Conservation (phyloP, 768 basidiomycete genomes). For the Cystofilobasidium ferigula region DNA sequence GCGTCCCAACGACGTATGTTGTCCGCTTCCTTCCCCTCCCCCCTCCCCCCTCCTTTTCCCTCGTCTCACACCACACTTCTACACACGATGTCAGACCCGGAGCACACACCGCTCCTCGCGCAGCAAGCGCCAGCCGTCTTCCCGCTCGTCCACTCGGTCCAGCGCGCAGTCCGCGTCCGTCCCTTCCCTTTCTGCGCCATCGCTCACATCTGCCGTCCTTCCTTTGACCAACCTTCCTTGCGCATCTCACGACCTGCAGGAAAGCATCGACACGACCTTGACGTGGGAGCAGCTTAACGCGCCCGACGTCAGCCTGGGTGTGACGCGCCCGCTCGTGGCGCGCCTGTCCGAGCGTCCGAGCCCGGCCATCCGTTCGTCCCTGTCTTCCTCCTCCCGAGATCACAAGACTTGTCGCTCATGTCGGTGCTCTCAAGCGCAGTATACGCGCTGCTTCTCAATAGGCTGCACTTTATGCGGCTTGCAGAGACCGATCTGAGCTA, state of each 20-base stretch:
- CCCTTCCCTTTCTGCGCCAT: background rate
- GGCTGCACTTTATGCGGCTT: slow-evolving; percentile 63
- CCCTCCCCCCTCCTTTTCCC: too few species aligned
- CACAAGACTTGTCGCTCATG: too few species aligned
- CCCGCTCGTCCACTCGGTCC: slow-evolving; percentile 5
- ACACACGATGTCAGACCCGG: too few species aligned
- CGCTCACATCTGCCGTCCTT: background rate
- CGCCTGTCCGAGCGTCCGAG: slow-evolving; percentile 66
- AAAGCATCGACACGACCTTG: slow-evolving; percentile 16
- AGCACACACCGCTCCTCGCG: slow-evolving; percentile 12
- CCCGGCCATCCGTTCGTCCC: slow-evolving; percentile 44
- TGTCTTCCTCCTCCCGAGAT: background rate
- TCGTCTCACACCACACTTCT: too few species aligned
- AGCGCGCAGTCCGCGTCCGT: background rate
- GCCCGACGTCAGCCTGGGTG: slow-evolving; percentile 64
- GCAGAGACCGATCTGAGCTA: slow-evolving; percentile 63
- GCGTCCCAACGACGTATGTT: too few species aligned
- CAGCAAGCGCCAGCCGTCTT: background rate
- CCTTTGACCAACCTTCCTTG: background rate
- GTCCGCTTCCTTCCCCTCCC: too few species aligned
- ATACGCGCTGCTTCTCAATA: slow-evolving; percentile 64
- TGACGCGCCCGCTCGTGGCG: slow-evolving; percentile 63
- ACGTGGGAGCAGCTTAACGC: slow-evolving; percentile 18
- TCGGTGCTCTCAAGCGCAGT: slow-evolving; percentile 36
- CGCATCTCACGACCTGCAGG: background rate